Evolutionary conservation across 306 rosid genomes (phyloP).

Genomic region (Astragalus glycyphyllos): DNA sequence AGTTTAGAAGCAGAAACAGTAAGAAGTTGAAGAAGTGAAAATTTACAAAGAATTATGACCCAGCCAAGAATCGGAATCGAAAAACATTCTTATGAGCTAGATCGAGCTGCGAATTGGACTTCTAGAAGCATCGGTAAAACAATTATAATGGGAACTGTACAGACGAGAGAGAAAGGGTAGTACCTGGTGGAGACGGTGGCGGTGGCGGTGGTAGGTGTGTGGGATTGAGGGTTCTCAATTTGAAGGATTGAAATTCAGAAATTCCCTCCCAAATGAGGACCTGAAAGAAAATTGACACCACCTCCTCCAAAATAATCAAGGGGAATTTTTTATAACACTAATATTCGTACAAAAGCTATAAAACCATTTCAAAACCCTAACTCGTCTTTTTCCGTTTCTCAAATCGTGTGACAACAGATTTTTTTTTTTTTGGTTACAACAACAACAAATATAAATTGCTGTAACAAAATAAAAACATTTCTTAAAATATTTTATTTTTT

Average conservation of each 20-base stretch:
- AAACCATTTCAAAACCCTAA: constrained; percentile 38
- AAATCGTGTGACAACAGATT: neutral
- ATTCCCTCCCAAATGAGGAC: constrained; percentile 50
- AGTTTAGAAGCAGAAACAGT: neutral
- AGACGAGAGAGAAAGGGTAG: constrained; percentile 24
- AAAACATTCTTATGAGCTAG: neutral
- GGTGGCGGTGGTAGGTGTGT: neutral
- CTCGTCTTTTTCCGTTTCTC: neutral
- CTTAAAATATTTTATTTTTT: too few species aligned
- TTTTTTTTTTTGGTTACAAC: too few species aligned
- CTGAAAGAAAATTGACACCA: neutral
- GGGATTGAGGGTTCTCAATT: neutral
- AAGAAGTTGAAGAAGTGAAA: neutral
- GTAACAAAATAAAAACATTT: too few species aligned
- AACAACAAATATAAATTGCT: too few species aligned
- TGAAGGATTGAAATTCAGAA: constrained; percentile 15
- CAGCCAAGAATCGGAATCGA: neutral
- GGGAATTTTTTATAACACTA: neutral
- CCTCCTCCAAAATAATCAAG: neutral
- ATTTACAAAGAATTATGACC: neutral
- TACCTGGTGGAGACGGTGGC: constrained; percentile 45
- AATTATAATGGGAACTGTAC: neutral
- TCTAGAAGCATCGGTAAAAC: constrained; percentile 1
- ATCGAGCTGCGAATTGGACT: neutral
- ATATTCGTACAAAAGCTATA: neutral